Conservation (phyloP, 306 rosid genomes). For the Casuarina equisetifolia region DNA sequence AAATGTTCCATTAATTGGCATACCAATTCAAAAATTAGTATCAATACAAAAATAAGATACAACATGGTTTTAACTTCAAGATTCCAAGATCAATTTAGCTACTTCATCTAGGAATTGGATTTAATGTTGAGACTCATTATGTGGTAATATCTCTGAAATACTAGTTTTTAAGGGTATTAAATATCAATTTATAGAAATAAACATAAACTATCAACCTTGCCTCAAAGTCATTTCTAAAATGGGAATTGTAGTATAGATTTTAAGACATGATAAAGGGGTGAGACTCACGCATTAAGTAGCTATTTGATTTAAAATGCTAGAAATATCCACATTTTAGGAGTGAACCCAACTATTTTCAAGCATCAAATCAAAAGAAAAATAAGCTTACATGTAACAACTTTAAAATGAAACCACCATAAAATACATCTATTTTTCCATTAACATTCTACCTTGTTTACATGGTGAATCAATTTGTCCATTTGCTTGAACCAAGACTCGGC, state of each 20-base stretch:
- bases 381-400: background rate
- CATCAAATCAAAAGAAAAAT: background rate
- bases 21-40: background rate
- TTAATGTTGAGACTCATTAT: background rate
- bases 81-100: background rate
- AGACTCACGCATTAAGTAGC: background rate
- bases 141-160: background rate
- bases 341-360: background rate
- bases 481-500: conserved; percentile 93
- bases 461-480: conserved; percentile 87
- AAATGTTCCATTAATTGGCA: background rate
- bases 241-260: background rate
- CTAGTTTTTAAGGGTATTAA: background rate
- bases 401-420: background rate
- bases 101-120: background rate
- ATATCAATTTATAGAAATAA: background rate
- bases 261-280: background rate
- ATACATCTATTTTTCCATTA: conserved; percentile 11
- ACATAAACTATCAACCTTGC: background rate
- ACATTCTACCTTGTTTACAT: conserved; percentile 67
- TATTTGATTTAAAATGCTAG: background rate
- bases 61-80: background rate
- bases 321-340: background rate
- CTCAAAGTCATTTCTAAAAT: background rate
- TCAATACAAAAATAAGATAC: background rate